These are phyloP conservation scores for Nidularia pulvinata DNA, from an alignment of 768 basidiomycete species.

Conservation along the genomic window DNA sequence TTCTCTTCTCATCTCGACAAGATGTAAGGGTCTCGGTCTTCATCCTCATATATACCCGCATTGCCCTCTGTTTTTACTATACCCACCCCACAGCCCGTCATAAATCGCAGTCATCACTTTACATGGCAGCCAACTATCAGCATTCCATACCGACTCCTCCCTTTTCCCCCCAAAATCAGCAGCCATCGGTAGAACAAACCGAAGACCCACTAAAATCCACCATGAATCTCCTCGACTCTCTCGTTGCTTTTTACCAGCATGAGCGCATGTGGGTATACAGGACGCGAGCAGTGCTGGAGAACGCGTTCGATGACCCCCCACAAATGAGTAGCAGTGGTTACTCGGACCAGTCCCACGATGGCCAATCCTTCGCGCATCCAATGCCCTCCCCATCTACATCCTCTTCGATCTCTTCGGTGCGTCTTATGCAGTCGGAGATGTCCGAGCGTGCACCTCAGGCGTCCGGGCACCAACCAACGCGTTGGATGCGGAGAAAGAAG, in stretches of 20 bases:
- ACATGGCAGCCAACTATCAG: conserved; percentile 21
- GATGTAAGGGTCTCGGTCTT: conserved; percentile 8
- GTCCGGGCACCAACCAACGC: conserved; percentile 18
- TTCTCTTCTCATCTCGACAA: conserved; percentile 12
- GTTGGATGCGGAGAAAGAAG: conserved; percentile 61
- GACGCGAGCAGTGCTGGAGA: conserved; percentile 60
- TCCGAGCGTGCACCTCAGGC: background rate
- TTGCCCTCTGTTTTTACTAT: conserved; percentile 5
- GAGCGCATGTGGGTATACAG: conserved; percentile 75
- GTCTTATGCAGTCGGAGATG: background rate
- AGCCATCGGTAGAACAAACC: conserved; percentile 13
- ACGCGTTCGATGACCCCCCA: conserved; percentile 24
- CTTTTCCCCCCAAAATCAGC: conserved; percentile 26
- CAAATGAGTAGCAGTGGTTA: background rate
- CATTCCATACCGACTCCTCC: conserved; percentile 30
- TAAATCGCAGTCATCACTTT: background rate
- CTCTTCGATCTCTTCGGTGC: background rate
- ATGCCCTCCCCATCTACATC: background rate
- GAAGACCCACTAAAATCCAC: conserved; percentile 41
- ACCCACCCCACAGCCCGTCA: conserved; percentile 7
- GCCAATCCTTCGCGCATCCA: background rate
- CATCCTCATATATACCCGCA: conserved; percentile 5
- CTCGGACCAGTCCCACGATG: background rate
- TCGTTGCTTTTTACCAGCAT: conserved; percentile 67
- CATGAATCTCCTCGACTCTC: conserved; percentile 60